These are phyloP conservation scores for Xerocomellus amylosporus DNA, from an alignment of 768 basidiomycete species.

Conservation along the genomic window DNA sequence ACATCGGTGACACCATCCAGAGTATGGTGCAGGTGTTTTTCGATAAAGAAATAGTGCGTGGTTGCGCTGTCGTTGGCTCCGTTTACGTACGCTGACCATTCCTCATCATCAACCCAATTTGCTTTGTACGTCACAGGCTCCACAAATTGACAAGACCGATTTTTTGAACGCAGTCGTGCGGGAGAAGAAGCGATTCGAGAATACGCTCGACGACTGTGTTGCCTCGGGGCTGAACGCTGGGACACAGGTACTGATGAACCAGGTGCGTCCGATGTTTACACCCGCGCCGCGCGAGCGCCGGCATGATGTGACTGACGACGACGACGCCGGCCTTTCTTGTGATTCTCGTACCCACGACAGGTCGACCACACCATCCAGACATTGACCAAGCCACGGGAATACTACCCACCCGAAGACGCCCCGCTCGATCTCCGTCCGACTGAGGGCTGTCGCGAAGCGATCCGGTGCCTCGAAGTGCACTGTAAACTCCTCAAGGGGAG, in stretches of 20 bases:
- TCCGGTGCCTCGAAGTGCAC: constrained; percentile 85
- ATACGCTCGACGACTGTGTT: constrained; percentile 87
- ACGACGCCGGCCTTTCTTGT: background rate
- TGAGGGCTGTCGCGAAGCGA: constrained; percentile 83
- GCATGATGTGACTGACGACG: background rate
- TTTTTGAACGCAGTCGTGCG: constrained; percentile 90
- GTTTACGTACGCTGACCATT: background rate
- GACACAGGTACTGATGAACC: constrained; percentile 93
- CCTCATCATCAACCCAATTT: background rate
- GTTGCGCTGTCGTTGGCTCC: background rate
- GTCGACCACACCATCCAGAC: constrained; percentile 91
- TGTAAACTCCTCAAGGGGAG: constrained; percentile 90
- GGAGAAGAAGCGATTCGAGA: constrained; percentile 97
- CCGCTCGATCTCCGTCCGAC: constrained; percentile 84
- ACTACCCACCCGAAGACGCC: constrained; percentile 82
- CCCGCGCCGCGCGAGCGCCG: background rate
- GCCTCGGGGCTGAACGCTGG: constrained; percentile 93
- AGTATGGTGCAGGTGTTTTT: constrained; percentile 98
- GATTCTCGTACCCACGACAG: constrained; percentile 36
- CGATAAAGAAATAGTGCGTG: constrained; percentile 84
- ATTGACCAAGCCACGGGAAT: constrained; percentile 80
- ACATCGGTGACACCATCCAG: constrained; percentile 95
- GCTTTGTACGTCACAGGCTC: constrained; percentile 46
- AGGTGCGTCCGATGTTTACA: constrained; percentile 45
- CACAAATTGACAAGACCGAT: constrained; percentile 89